A percentile compares a stretch with the other conserved stretches of the same genome.
These are phyloP conservation scores for Ceratobasidium sp. DNA, from an alignment of 1,284 basidiomycete species.

Conservation along the genomic window DNA sequence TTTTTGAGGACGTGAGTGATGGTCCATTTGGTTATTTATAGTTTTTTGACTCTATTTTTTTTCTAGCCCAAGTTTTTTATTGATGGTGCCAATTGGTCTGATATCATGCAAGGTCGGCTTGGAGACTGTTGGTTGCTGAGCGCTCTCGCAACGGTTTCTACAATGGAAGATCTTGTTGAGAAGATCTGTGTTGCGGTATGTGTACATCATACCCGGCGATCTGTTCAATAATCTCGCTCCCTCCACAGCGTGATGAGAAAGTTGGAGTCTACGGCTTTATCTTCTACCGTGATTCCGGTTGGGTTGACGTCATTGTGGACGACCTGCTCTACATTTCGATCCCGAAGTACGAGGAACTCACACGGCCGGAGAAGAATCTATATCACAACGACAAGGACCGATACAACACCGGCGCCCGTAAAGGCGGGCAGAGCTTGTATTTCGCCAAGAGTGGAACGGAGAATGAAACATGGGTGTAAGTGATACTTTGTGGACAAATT, in stretches of 20 bases:
- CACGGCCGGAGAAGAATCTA: slow-evolving; percentile 47
- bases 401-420: slow-evolving; percentile 48
- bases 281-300: slow-evolving; percentile 50
- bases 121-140: slow-evolving; percentile 69
- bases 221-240: slow-evolving; percentile 24
- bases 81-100: slow-evolving; percentile 58
- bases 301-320: slow-evolving; percentile 51
- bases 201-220: slow-evolving; percentile 32
- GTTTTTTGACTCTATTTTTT: background rate
- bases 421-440: slow-evolving; percentile 48
- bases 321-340: slow-evolving; percentile 49
- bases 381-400: slow-evolving; percentile 50
- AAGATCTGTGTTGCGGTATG: slow-evolving; percentile 67
- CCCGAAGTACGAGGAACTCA: slow-evolving; percentile 50
- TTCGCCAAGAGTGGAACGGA: slow-evolving; percentile 51
- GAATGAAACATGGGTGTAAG: slow-evolving; percentile 52
- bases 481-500: background rate
- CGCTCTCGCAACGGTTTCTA: slow-evolving; percentile 64
- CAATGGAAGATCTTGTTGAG: slow-evolving; percentile 62
- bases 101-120: slow-evolving; percentile 64
- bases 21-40: background rate
- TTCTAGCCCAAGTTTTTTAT: slow-evolving; percentile 62
- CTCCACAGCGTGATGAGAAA: slow-evolving; percentile 63
- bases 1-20: slow-evolving; percentile 58
- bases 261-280: slow-evolving; percentile 68